Conservation (phyloP, 441 rosid genomes). For the Adansonia gregorii region DNA sequence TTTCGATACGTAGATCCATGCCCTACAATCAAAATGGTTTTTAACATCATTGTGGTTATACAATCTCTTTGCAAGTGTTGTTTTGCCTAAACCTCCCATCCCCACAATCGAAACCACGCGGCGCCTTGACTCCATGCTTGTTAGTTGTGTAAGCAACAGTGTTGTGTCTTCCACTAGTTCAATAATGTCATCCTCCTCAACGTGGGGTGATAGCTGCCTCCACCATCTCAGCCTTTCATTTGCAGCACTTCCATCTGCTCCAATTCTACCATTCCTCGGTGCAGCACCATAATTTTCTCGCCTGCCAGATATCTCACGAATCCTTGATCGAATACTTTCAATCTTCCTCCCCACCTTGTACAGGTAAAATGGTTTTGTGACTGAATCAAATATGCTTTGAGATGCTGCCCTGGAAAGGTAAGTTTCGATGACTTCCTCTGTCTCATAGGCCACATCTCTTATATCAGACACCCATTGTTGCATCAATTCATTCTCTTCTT, state of each 20-base stretch:
- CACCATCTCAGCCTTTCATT: slow-evolving; percentile 29
- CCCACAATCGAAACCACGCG: slow-evolving; percentile 38
- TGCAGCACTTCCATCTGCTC: not conserved
- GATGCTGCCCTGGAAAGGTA: slow-evolving; percentile 13
- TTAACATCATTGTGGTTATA: slow-evolving; percentile 34
- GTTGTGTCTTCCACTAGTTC: slow-evolving; percentile 37
- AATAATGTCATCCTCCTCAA: slow-evolving; percentile 36
- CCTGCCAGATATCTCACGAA: slow-evolving; percentile 13
- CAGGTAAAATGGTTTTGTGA: slow-evolving; percentile 23
- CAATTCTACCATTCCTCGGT: not conserved
- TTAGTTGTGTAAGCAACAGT: slow-evolving; percentile 32
- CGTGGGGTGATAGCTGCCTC: slow-evolving; percentile 38
- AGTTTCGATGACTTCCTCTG: slow-evolving; percentile 40
- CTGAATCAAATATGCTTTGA: not conserved
- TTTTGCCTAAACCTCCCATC: slow-evolving; percentile 50
- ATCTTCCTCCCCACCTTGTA: slow-evolving; percentile 22
- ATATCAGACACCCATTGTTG: slow-evolving; percentile 36
- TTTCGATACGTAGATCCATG: slow-evolving; percentile 44
- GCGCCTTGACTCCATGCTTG: slow-evolving; percentile 24
- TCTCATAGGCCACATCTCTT: slow-evolving; percentile 42
- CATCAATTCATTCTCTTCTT: slow-evolving; percentile 33
- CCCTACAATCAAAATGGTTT: slow-evolving; percentile 37
- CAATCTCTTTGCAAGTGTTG: slow-evolving; percentile 43
- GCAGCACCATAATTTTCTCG: slow-evolving; percentile 13
- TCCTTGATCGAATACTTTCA: slow-evolving; percentile 9